These are phyloP conservation scores for Ophiocordyceps camponoti-saundersi DNA, from an alignment of 2,329 filamentous ascomycete species.

Conservation along the genomic window DNA sequence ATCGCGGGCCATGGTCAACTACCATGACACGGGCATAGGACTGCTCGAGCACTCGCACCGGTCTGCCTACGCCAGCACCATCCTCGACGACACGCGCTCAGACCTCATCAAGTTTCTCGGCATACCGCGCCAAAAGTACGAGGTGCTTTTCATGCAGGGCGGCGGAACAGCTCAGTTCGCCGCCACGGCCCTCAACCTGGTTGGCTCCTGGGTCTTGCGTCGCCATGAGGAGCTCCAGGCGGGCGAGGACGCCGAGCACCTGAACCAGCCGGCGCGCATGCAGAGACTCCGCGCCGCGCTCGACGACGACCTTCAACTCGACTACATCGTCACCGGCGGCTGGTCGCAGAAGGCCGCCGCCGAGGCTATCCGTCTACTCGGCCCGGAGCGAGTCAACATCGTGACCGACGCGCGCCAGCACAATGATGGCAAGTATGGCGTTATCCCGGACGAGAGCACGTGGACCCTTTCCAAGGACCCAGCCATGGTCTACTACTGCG, in stretches of 20 bases:
- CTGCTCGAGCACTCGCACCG: constrained; percentile 86
- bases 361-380: constrained; percentile 64
- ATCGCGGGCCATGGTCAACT: constrained; percentile 65
- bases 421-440: constrained; percentile 71
- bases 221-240: constrained; percentile 43
- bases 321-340: constrained; percentile 80
- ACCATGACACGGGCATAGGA: constrained; percentile 63
- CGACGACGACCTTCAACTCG: constrained; percentile 56
- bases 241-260: constrained; percentile 27
- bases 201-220: constrained; percentile 64
- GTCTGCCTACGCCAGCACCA: constrained; percentile 57
- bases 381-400: constrained; percentile 65
- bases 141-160: constrained; percentile 74
- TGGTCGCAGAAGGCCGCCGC: constrained; percentile 80
- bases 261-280: constrained; percentile 33
- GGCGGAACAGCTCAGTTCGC: constrained; percentile 79
- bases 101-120: constrained; percentile 59
- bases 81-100: constrained; percentile 64
- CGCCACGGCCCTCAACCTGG: constrained; percentile 68
- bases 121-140: constrained; percentile 66
- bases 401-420: constrained; percentile 47
- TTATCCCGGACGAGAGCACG: constrained; percentile 57
- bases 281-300: constrained; percentile 46
- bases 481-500: constrained; percentile 74
- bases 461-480: constrained; percentile 58